Evolutionary conservation across 768 basidiomycete species (phyloP).

Genomic region (Fomitopsis pulvina): DNA sequence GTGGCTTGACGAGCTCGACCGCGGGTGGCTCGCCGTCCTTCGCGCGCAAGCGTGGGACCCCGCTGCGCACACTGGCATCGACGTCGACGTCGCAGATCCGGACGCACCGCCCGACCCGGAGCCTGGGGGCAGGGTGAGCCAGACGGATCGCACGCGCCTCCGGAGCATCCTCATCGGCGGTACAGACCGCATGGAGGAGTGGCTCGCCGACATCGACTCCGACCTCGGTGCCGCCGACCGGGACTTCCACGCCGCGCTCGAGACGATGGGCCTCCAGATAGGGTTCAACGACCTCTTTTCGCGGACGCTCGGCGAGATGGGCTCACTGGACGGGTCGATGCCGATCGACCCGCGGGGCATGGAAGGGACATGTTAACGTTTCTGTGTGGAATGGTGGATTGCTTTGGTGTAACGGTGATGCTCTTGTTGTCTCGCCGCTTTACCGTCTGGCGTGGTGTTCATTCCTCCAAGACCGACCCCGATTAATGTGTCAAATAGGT

Average conservation of each 20-base stretch:
- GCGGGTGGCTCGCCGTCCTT: conserved; percentile 66
- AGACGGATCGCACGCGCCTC: conserved; percentile 69
- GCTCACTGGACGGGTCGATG: conserved; percentile 31
- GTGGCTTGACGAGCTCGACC: conserved; percentile 68
- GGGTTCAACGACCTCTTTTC: conserved; percentile 60
- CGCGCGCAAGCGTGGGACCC: conserved; percentile 64
- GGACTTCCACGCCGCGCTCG: conserved; percentile 33
- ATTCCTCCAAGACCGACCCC: too few relatives aligned
- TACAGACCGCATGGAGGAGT: conserved; percentile 59
- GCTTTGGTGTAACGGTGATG: not conserved
- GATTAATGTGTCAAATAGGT: too few relatives aligned
- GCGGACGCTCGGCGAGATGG: conserved; percentile 54
- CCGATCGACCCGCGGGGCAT: conserved; percentile 19
- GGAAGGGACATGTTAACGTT: conserved; percentile 20
- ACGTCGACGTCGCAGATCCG: conserved; percentile 35
- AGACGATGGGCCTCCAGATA: conserved; percentile 48
- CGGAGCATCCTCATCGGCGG: conserved; percentile 59
- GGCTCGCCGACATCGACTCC: conserved; percentile 35
- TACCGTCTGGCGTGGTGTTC: not conserved
- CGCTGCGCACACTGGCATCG: conserved; percentile 29
- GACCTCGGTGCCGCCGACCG: conserved; percentile 14
- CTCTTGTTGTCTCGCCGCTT: not conserved
- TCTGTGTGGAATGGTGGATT: not conserved
- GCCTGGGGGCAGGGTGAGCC: conserved; percentile 25
- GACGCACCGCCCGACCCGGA: conserved; percentile 19